These are phyloP conservation scores for Anisodus acutangulus DNA, from an alignment of 257 asterid genomes.

Conservation along the genomic window DNA sequence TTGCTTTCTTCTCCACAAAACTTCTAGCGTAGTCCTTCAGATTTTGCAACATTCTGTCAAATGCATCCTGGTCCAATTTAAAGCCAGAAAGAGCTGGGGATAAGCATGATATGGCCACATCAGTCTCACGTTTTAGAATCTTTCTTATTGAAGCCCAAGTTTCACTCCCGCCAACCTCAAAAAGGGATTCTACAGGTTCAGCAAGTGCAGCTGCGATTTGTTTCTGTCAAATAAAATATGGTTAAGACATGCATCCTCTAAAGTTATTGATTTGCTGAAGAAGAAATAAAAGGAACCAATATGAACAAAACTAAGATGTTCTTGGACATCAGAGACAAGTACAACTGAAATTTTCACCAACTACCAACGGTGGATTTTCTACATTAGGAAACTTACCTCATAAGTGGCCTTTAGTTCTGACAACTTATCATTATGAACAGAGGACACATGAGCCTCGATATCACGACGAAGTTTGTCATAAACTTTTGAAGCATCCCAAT, in stretches of 20 bases:
- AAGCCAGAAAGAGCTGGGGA: slow-evolving; percentile 51
- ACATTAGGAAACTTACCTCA: slow-evolving; percentile 46
- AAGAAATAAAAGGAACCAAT: not conserved
- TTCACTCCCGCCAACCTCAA: slow-evolving; percentile 56
- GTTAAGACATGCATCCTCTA: slow-evolving; percentile 14
- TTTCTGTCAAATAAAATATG: slow-evolving; percentile 44
- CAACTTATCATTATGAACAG: slow-evolving; percentile 51
- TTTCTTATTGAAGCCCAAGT: slow-evolving; percentile 63
- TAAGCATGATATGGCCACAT: slow-evolving; percentile 46
- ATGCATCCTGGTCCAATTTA: slow-evolving; percentile 54
- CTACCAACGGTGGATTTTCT: not conserved
- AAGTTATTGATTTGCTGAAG: slow-evolving; percentile 25
- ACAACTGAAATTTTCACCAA: not conserved
- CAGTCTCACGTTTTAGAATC: slow-evolving; percentile 58
- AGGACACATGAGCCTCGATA: slow-evolving; percentile 57
- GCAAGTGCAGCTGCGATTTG: slow-evolving; percentile 47
- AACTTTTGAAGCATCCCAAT: slow-evolving; percentile 62
- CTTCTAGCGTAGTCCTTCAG: slow-evolving; percentile 53
- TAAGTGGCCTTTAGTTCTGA: slow-evolving; percentile 46
- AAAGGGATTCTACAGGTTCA: slow-evolving; percentile 58
- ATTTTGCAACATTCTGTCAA: slow-evolving; percentile 46
- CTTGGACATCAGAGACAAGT: not conserved
- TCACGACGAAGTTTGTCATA: slow-evolving; percentile 63
- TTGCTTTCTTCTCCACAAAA: slow-evolving; percentile 59
- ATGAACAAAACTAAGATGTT: slow-evolving; percentile 17